Base-by-base conservation (phyloP, 257 asterid genomes). In the Solanum megistacrolobum region DNA sequence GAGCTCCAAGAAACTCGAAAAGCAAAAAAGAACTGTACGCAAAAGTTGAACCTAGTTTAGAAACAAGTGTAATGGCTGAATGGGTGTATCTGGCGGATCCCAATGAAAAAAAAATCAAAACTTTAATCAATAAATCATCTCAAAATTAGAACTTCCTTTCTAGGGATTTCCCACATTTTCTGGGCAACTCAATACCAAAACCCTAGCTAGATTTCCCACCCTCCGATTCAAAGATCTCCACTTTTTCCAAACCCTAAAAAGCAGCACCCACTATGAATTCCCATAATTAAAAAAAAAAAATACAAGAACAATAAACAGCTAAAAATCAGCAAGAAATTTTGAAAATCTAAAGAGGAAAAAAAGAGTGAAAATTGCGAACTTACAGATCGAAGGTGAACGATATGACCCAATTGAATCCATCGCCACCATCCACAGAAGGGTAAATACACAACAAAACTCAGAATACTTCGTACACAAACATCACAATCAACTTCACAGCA, bases 171-270 rank as follows among this genome's bases (percentile, higher is more conserved):
- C 82, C 84, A 46, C 29, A 71, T 21, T 41, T 48, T 72, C 36
- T 58, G n/a, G 71, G 83, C 88, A 72, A 86, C 68, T 43, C 76
- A 86, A 23, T 38, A 27, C 35, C 83, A 86, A 69, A 86, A 62
- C 65, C 88, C 88, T 86, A 86, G 83, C 86, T 48, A 82, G 66
- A 82, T 82, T 48, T 48, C 29, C 41, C 69, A 82, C 69, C 16
- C 20, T 82, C 85, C 31, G 86, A 82, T 82, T 82, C 69, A 48
- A 82, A 79, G 85, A 86, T 86, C 83, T 71, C 69, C 88, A 71
- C 88, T 66, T 86, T 46, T 43, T 86, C 32, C 68, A 43, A 86
- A 86, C 88, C 88, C 84, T 73, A 86, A 71, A 73, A 73, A 52
- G 14, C 88, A 25, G 39, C n/a, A 86, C 74, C 18, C 35, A 21